These are phyloP conservation scores for Trichothecium roseum DNA, from an alignment of 2,329 filamentous ascomycete species.

Conservation along the genomic window DNA sequence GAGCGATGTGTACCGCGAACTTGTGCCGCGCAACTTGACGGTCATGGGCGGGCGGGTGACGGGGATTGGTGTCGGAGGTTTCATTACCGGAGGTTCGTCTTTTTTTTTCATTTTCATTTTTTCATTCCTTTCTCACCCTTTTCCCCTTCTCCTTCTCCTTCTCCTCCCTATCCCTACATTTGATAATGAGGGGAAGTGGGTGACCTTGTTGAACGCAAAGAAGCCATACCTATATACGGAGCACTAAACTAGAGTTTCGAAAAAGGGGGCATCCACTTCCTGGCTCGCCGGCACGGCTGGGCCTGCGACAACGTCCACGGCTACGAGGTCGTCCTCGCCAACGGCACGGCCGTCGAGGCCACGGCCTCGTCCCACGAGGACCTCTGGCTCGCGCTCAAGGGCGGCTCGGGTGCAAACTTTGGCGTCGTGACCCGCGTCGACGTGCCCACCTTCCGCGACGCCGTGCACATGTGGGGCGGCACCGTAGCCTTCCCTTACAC, in stretches of 20 bases:
- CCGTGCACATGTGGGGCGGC: too few relatives aligned
- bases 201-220: too few relatives aligned
- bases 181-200: too few relatives aligned
- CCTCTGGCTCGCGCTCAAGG: constrained; percentile 23
- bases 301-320: constrained; percentile 17
- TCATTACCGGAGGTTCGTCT: constrained; percentile 25
- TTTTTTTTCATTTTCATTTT: too few relatives aligned
- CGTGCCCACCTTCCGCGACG: too few relatives aligned
- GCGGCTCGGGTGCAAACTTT: constrained; percentile 24
- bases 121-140: too few relatives aligned
- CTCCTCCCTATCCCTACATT: too few relatives aligned
- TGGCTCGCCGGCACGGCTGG: constrained; percentile 16
- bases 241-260: too few relatives aligned
- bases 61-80: constrained; percentile 28
- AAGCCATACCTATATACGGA: too few relatives aligned
- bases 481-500: too few relatives aligned
- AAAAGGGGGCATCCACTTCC: constrained; percentile 11
- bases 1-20: constrained; percentile 23
- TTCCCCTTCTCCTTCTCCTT: too few relatives aligned
- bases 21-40: constrained; percentile 20
- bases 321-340: constrained; percentile 31
- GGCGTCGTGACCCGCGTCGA: constrained; percentile 23
- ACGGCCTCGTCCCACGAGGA: constrained; percentile 19
- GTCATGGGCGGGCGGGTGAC: constrained; percentile 27
- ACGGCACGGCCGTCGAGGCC: constrained; percentile 26